phyloP scores from a whole-genome alignment of 2,329 filamentous ascomycete genomes.

The Aspergillus uvarum region DNA sequence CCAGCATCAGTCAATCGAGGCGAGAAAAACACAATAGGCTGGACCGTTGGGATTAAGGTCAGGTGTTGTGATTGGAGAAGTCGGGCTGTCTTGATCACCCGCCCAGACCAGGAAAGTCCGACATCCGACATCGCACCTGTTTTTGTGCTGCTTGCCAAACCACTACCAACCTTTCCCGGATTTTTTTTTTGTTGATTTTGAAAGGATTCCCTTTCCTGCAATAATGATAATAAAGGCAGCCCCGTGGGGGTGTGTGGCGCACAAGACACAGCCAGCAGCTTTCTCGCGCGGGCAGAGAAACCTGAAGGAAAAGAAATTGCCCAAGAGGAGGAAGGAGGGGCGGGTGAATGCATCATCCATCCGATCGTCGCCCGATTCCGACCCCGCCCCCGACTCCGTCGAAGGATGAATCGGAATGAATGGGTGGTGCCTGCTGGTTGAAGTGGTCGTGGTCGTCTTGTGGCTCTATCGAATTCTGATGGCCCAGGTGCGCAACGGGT shows the following conservation, averaged over 20 bases:
- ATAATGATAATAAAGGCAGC: too few relatives aligned
- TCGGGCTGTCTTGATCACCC: not conserved
- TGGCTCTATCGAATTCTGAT: not conserved
- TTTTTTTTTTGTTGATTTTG: too few relatives aligned
- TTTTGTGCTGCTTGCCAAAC: too few relatives aligned
- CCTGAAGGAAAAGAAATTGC: not conserved
- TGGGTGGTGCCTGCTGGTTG: not conserved
- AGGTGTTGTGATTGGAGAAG: not conserved
- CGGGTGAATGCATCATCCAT: not conserved
- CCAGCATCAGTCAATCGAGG: not conserved
- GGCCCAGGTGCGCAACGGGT: too few relatives aligned
- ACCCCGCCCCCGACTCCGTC: conserved; percentile 1
- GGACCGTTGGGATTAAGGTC: not conserved
- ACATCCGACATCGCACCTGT: not conserved
- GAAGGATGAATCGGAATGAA: not conserved
- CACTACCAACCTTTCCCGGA: too few relatives aligned
- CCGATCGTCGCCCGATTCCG: not conserved
- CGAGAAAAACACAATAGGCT: not conserved
- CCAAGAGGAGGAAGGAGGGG: not conserved
- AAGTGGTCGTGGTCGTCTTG: not conserved
- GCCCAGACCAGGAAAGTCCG: not conserved
- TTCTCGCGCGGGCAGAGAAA: not conserved
- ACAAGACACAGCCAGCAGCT: not conserved
- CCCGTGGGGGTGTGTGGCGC: too few relatives aligned
- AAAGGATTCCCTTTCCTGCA: too few relatives aligned